phyloP scores from a whole-genome alignment of 139 green algal genomes.

The Tetradesmus lagerheimii region DNA sequence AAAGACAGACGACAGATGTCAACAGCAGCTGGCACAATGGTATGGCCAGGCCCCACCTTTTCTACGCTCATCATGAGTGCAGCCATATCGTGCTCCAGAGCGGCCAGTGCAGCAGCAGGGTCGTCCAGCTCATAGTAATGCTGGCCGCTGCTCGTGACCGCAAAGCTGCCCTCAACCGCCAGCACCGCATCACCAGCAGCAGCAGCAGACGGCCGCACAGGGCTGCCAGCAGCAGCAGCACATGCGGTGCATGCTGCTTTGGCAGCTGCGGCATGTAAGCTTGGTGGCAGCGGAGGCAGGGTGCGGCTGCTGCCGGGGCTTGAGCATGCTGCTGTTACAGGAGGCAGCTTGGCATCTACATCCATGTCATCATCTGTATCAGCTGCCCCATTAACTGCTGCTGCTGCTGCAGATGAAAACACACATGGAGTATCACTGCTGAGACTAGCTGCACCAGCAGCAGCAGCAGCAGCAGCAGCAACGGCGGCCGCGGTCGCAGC shows the following conservation, averaged over 20 bases:
- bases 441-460: neutral
- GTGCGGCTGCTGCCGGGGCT: slow-evolving; percentile 12
- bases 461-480: slow-evolving; percentile 17
- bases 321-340: neutral
- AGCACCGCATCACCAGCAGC: slow-evolving; percentile 1
- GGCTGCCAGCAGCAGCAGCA: slow-evolving; percentile 17
- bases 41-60: neutral
- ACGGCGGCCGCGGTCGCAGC: neutral
- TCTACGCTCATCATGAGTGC: slow-evolving; percentile 38
- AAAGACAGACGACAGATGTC: neutral
- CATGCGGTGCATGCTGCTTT: neutral
- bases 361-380: slow-evolving; percentile 27
- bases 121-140: slow-evolving; percentile 60
- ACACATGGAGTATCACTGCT: neutral
- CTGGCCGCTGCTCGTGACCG: slow-evolving; percentile 1
- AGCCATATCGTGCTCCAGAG: slow-evolving; percentile 60
- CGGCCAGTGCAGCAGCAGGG: slow-evolving; percentile 57
- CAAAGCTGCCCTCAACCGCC: neutral
- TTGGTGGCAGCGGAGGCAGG: neutral
- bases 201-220: neutral
- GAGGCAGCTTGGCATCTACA: neutral
- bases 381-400: neutral
- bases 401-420: slow-evolving; percentile 21
- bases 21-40: slow-evolving; percentile 21
- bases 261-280: slow-evolving; percentile 36